Base-by-base conservation (phyloP, 106 monocot species). In the Dioscorea alata region DNA sequence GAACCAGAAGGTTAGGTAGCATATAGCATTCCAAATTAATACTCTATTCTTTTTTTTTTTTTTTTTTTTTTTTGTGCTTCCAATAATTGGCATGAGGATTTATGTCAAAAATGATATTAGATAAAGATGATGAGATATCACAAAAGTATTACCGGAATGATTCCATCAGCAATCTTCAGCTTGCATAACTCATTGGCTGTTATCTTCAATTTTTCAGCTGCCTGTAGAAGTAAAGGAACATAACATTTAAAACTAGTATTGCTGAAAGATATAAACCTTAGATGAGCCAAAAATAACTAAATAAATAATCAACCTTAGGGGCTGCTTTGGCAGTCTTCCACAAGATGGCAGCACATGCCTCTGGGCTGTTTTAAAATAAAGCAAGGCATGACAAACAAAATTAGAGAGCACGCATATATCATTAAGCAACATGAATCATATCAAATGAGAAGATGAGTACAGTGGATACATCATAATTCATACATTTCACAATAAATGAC, bases 261-360 rank as follows among this genome's bases (percentile, higher is more conserved):
- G 22, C 22, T 50, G 19, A 8, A 42, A n/a, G 34, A n/a, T 34
- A 23, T 5, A 15, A 49, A 13, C 19, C 18, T n/a, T 4, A 33
- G 17, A 58, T 12, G 14, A 57, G 9, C 54, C 19, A 15, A 54
- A 54, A 19, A 23, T 49, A 54, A 19, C 18, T 49, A 42, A 23
- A 60, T 12, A 73, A 53, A 73, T 32, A 6, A 33, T 22, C 21
- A 59, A 95, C 91, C 83, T 83, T 95, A 4, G 91, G 91, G 73
- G 91, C 88, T 50, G 80, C 88, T 80, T 83, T 67, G 49, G 94
- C 76, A 70, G 79, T 49, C 63, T 91, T 95, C 91, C 83, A 91
- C 69, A 95, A 66, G 48, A 91, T 95, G 53, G 88, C 90, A 48
- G 88, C 91, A 81, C 94, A 95, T 65, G 94, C 94, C 84, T 91